Percentiles rank a stretch among this genome's conserved stretches.
Evolutionary conservation across 2,329 filamentous ascomycete species (phyloP).

Genomic region (Pestalotiopsis sp.): DNA sequence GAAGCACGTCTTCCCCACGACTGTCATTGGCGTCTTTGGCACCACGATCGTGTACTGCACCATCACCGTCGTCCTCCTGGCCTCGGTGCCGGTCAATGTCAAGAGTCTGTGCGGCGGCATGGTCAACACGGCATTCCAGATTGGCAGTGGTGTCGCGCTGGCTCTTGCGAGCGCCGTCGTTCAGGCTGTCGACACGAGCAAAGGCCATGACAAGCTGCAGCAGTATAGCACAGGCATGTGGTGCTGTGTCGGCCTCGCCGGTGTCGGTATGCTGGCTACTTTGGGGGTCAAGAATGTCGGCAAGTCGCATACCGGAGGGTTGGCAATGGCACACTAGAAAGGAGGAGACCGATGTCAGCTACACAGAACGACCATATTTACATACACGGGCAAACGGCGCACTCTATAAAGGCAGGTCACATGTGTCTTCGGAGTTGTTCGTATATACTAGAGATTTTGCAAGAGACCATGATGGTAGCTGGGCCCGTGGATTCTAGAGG

Average conservation of each 20-base stretch:
- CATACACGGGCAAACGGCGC: not conserved
- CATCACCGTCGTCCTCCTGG: constrained; percentile 41
- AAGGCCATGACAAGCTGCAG: constrained; percentile 31
- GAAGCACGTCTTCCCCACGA: constrained; percentile 40
- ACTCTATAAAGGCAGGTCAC: not conserved
- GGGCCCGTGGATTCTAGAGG: too few relatives aligned
- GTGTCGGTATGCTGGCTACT: constrained; percentile 32
- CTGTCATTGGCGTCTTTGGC: constrained; percentile 40
- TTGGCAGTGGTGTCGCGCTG: constrained; percentile 6
- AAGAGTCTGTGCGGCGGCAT: constrained; percentile 31
- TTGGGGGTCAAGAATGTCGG: constrained; percentile 24
- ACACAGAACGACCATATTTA: not conserved
- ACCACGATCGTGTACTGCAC: constrained; percentile 43
- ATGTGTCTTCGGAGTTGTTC: too few relatives aligned
- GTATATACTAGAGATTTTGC: too few relatives aligned
- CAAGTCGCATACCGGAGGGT: not conserved
- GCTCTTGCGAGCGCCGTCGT: constrained; percentile 18
- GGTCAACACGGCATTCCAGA: constrained; percentile 11
- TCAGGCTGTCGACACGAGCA: constrained; percentile 40
- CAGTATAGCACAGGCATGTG: constrained; percentile 43
- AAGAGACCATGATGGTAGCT: too few relatives aligned
- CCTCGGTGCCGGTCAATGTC: constrained; percentile 40
- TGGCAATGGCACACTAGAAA: not conserved
- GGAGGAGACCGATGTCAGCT: not conserved
- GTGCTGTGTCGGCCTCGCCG: constrained; percentile 42